These are phyloP conservation scores for Pythium dissimile DNA, from an alignment of 352 stramenopile species.

Conservation along the genomic window DNA sequence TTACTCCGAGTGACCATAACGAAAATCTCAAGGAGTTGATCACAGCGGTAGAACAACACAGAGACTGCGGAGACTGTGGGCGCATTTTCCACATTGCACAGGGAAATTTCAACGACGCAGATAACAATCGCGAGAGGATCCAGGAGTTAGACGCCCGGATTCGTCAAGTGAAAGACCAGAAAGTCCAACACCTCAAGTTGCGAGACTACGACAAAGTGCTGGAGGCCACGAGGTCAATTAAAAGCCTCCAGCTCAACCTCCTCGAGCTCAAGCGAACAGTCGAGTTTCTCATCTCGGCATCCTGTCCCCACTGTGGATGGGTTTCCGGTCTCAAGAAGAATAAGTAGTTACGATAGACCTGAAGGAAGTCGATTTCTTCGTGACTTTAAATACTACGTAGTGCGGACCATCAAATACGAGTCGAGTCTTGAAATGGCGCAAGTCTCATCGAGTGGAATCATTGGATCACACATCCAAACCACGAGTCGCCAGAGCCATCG, in stretches of 20 bases:
- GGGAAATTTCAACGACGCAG: conserved; percentile 23
- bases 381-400: conserved; percentile 19
- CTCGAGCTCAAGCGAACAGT: conserved; percentile 26
- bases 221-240: conserved; percentile 26
- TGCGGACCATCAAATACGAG: background rate
- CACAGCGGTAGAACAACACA: conserved; percentile 28
- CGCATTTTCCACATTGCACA: conserved; percentile 42
- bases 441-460: conserved; percentile 21
- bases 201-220: conserved; percentile 35
- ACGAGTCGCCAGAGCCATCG: conserved; percentile 40
- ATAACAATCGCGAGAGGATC: conserved; percentile 27
- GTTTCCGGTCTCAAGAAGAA: background rate
- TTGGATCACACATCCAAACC: conserved; percentile 66
- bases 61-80: conserved; percentile 44
- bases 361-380: background rate
- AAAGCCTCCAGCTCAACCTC: conserved; percentile 22
- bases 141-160: conserved; percentile 18
- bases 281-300: conserved; percentile 33
- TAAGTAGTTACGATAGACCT: background rate
- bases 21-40: conserved; percentile 16
- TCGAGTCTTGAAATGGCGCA: background rate
- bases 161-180: conserved; percentile 20
- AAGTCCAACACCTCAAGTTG: conserved; percentile 26
- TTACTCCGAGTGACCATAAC: conserved; percentile 11
- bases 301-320: conserved; percentile 39